phyloP scores from a whole-genome alignment of 768 basidiomycete genomes.

The Boletus tylopilopsis region DNA sequence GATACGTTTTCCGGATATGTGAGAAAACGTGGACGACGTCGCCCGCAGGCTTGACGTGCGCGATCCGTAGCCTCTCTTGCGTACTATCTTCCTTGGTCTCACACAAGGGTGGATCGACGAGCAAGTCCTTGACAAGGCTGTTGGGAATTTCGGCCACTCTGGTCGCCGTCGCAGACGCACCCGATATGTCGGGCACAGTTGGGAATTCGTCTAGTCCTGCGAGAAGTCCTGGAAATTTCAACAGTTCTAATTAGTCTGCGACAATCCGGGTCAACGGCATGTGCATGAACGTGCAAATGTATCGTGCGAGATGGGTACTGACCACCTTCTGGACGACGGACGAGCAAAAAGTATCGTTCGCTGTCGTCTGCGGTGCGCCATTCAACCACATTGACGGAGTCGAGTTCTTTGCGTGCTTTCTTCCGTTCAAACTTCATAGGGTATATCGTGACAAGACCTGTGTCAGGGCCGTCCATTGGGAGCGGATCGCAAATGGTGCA shows the following conservation, averaged over 20 bases:
- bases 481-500: constrained; percentile 69
- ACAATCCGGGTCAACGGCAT: neutral
- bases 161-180: constrained; percentile 34
- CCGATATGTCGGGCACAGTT: constrained; percentile 51
- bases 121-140: constrained; percentile 37
- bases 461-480: constrained; percentile 21
- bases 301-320: constrained; percentile 14
- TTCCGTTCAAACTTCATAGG: constrained; percentile 86
- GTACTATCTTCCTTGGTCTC: neutral
- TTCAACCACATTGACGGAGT: constrained; percentile 83
- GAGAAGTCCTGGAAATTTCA: constrained; percentile 63
- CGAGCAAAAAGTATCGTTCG: constrained; percentile 67
- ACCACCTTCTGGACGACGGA: constrained; percentile 84
- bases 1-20: constrained; percentile 86
- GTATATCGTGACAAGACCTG: constrained; percentile 59
- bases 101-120: constrained; percentile 31
- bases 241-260: constrained; percentile 1
- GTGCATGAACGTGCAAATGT: too few species aligned
- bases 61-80: constrained; percentile 30
- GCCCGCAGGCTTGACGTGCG: constrained; percentile 49
- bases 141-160: constrained; percentile 32
- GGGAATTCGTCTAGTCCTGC: constrained; percentile 92
- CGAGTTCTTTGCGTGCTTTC: constrained; percentile 79
- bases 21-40: constrained; percentile 83
- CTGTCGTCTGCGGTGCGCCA: constrained; percentile 46